Evolutionary conservation across 495 filamentous ascomycete genomes (phyloP).

Genomic region (Xeromyces bisporus): DNA sequence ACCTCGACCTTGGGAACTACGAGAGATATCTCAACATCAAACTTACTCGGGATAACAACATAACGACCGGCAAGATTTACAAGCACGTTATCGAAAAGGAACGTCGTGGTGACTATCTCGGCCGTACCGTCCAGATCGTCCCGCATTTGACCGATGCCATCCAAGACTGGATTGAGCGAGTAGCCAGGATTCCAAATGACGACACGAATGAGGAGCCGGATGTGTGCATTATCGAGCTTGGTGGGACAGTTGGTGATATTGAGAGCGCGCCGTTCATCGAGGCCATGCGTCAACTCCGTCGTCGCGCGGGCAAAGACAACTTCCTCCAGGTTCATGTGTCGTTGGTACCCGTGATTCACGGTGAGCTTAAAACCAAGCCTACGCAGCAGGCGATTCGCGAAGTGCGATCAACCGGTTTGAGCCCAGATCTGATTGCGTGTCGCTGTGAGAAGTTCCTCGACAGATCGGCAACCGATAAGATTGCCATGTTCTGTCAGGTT

Average conservation of each 20-base stretch:
- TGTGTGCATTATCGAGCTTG: conserved; percentile 76
- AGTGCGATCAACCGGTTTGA: conserved; percentile 62
- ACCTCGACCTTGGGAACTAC: conserved; percentile 94
- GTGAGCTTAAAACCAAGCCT: conserved; percentile 91
- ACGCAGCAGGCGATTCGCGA: conserved; percentile 80
- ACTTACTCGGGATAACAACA: conserved; percentile 67
- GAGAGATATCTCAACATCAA: conserved; percentile 65
- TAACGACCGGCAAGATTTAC: conserved; percentile 94
- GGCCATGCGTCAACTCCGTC: conserved; percentile 50
- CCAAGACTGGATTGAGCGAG: conserved; percentile 74
- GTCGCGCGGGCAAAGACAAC: conserved; percentile 47
- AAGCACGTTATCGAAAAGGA: conserved; percentile 68
- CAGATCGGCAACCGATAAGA: conserved; percentile 63
- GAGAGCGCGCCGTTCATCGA: conserved; percentile 68
- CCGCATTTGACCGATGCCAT: conserved; percentile 84
- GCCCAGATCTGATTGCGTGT: conserved; percentile 89
- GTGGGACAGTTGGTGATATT: conserved; percentile 63
- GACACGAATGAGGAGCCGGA: conserved; percentile 68
- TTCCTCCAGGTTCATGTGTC: conserved; percentile 67
- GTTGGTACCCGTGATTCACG: conserved; percentile 47
- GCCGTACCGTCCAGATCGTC: conserved; percentile 72
- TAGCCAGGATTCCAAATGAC: conserved; percentile 75
- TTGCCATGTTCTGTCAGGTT: conserved; percentile 74
- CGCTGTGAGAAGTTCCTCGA: conserved; percentile 64
- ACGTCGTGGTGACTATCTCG: conserved; percentile 70